Percentiles rank a stretch among this genome's conserved stretches.
phyloP scores from a whole-genome alignment of 345 rosid species.

The Corchorus capsularis region DNA sequence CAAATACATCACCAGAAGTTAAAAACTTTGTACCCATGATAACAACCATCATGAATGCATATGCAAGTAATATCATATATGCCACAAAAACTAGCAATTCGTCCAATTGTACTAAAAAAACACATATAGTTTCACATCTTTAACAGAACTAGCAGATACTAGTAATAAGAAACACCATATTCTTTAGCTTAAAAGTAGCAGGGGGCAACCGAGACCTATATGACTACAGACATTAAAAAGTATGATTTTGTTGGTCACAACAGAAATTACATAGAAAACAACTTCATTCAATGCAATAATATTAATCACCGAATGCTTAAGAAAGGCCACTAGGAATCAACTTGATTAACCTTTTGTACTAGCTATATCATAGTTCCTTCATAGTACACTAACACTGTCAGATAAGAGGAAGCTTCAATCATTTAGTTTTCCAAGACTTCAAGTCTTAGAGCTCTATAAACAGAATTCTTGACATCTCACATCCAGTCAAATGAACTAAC shows the following conservation, averaged over 20 bases:
- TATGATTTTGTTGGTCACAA: background rate
- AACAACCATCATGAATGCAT: background rate
- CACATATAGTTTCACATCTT: too few relatives aligned
- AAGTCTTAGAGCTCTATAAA: background rate
- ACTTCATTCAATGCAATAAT: background rate
- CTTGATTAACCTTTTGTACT: background rate
- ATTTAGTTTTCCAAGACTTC: background rate
- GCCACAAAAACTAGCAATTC: constrained; percentile 5
- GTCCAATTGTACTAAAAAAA: background rate
- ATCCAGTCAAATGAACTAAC: background rate
- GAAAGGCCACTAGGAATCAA: background rate
- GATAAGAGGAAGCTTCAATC: background rate
- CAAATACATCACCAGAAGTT: background rate
- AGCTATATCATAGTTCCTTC: background rate
- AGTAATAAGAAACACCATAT: background rate
- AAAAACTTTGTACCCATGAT: background rate
- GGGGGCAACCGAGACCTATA: background rate
- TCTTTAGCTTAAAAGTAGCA: background rate
- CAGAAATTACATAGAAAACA: background rate
- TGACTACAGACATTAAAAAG: background rate
- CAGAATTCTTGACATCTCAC: background rate
- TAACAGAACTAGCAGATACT: too few relatives aligned
- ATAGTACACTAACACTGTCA: background rate
- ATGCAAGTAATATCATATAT: background rate
- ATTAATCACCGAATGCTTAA: background rate